phyloP scores from a whole-genome alignment of 179 eudicot genomes.

The Silene vulgaris region DNA sequence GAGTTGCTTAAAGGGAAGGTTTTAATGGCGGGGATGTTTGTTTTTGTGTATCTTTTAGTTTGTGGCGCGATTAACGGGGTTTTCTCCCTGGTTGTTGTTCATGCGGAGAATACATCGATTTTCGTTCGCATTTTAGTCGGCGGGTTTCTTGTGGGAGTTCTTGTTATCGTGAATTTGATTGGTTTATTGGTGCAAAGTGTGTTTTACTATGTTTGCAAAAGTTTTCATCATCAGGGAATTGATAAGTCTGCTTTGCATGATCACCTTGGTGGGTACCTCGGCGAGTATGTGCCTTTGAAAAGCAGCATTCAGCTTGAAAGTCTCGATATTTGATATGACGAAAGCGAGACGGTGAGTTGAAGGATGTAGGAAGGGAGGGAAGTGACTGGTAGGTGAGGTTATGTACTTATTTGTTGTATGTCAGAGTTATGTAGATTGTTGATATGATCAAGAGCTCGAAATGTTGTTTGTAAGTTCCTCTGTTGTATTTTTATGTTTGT shows the following conservation, averaged over 20 bases:
- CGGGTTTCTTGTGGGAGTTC: conserved; percentile 75
- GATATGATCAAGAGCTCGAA: background rate
- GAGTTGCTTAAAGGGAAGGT: conserved; percentile 63
- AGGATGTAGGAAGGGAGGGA: too few relatives aligned
- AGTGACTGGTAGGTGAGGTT: background rate
- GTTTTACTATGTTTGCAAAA: conserved; percentile 90
- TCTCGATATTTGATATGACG: conserved; percentile 30
- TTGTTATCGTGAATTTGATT: conserved; percentile 77
- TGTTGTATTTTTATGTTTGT: conserved; percentile 10
- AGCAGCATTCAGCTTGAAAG: conserved; percentile 89
- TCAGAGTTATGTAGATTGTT: conserved; percentile 8
- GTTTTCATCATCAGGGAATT: conserved; percentile 75
- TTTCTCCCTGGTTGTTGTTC: conserved; percentile 64
- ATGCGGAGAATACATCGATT: conserved; percentile 47
- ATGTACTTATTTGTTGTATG: conserved; percentile 6
- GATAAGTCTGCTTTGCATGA: conserved; percentile 74
- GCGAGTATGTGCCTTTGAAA: conserved; percentile 92
- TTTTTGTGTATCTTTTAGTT: conserved; percentile 52
- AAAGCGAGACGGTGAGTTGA: background rate
- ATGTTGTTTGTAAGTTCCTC: conserved; percentile 13
- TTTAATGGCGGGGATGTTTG: conserved; percentile 48
- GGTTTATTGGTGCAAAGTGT: conserved; percentile 89
- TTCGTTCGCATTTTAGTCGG: conserved; percentile 57
- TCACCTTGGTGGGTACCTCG: conserved; percentile 92
- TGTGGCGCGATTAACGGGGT: conserved; percentile 61